phyloP scores from a whole-genome alignment of 805 yeast species.

The Saccharomycopsis guyanensis region DNA sequence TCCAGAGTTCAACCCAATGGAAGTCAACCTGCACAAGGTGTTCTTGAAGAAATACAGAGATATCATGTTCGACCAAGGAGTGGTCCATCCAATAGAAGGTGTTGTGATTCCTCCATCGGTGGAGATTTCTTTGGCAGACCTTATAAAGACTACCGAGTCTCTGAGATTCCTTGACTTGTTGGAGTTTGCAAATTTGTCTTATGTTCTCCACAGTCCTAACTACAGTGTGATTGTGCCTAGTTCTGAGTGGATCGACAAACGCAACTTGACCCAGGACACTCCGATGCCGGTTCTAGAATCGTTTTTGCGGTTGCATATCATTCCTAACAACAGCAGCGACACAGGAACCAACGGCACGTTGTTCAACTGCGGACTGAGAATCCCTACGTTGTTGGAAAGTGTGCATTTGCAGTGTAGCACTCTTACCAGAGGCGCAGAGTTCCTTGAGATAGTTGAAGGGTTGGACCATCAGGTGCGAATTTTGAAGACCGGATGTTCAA shows the following conservation, averaged over 20 bases:
- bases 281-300: constrained; percentile 38
- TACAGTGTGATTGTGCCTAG: constrained; percentile 73
- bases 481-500: constrained; percentile 54
- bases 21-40: constrained; percentile 19
- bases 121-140: constrained; percentile 44
- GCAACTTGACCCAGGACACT: constrained; percentile 35
- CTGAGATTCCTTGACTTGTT: constrained; percentile 35
- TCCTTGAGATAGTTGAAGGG: constrained; percentile 40
- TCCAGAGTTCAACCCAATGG: constrained; percentile 22
- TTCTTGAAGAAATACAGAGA: constrained; percentile 41
- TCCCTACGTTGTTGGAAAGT: constrained; percentile 37
- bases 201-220: constrained; percentile 33
- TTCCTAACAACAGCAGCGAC: constrained; percentile 48
- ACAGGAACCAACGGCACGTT: constrained; percentile 25
- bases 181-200: constrained; percentile 34
- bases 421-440: constrained; percentile 29
- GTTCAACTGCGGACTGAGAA: constrained; percentile 39
- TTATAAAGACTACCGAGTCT: constrained; percentile 49
- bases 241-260: constrained; percentile 40
- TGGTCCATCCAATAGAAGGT: constrained; percentile 59
- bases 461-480: constrained; percentile 51
- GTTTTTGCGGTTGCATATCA: constrained; percentile 59
- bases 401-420: constrained; percentile 40
- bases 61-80: constrained; percentile 75
- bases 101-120: constrained; percentile 52